A percentile compares a stretch with the other conserved stretches of the same genome.
Evolutionary conservation across 768 basidiomycete species (phyloP).

Genomic region (Pleurotus platypus): DNA sequence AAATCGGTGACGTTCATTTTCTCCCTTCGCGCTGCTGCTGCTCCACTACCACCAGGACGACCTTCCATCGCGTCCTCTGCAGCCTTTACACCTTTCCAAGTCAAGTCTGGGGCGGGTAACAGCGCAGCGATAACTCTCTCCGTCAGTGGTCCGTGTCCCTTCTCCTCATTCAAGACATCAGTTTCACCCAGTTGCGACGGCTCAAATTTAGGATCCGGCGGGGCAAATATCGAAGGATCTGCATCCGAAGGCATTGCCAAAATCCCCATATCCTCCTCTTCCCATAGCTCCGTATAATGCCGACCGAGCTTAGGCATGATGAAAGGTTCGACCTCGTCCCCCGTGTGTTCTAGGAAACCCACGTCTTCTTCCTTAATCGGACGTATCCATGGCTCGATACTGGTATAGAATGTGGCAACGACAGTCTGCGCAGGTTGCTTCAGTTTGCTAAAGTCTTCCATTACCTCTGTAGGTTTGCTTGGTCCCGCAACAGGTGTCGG

Average conservation of each 20-base stretch:
- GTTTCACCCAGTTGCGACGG: constrained; percentile 75
- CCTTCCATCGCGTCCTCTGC: constrained; percentile 85
- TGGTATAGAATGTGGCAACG: constrained; percentile 79
- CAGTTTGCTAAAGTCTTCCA: constrained; percentile 83
- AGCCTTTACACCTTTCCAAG: constrained; percentile 77
- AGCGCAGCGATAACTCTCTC: constrained; percentile 79
- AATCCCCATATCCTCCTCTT: constrained; percentile 72
- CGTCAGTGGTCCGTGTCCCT: constrained; percentile 83
- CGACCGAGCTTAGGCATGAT: constrained; percentile 81
- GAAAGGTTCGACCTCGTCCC: constrained; percentile 88
- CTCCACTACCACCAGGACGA: constrained; percentile 74
- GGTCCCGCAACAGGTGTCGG: constrained; percentile 73
- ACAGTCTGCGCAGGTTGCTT: constrained; percentile 73
- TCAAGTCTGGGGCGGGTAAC: constrained; percentile 62
- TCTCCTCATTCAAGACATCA: constrained; percentile 68
- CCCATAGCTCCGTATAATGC: constrained; percentile 92
- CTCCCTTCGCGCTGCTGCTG: constrained; percentile 71
- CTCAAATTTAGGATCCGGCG: constrained; percentile 73
- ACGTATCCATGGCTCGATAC: constrained; percentile 87
- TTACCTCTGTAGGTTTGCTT: constrained; percentile 78
- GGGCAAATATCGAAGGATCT: constrained; percentile 20
- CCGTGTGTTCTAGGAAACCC: constrained; percentile 86
- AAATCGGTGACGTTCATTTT: constrained; percentile 77
- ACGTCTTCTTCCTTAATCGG: constrained; percentile 93
- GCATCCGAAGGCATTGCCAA: constrained; percentile 10